Conservation (phyloP, 805 yeast genomes). For the Cyberlindnera meyerae region DNA sequence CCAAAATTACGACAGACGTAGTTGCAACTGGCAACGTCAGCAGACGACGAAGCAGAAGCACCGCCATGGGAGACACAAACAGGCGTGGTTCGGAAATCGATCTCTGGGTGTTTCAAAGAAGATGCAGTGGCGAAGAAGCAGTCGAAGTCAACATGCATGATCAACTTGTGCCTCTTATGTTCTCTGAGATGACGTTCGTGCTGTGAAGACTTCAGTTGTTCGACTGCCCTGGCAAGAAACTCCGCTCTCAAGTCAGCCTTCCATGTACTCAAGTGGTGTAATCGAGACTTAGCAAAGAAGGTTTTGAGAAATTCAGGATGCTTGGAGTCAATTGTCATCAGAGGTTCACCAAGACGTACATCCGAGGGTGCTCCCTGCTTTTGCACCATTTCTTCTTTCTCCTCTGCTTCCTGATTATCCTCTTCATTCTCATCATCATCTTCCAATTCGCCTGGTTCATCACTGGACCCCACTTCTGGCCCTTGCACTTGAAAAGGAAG, state of each 20-base stretch:
- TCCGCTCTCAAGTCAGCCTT: conserved; percentile 65
- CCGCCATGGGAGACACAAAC: conserved; percentile 57
- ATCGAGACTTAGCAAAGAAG: conserved; percentile 75
- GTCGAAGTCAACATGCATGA: conserved; percentile 88
- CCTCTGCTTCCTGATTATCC: not conserved
- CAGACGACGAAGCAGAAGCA: conserved; percentile 32
- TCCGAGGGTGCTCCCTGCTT: conserved; percentile 1
- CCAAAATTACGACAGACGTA: conserved; percentile 81
- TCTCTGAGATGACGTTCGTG: conserved; percentile 12
- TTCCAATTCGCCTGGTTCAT: conserved; percentile 6
- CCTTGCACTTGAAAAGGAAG: conserved; percentile 23
- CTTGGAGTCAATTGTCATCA: conserved; percentile 48
- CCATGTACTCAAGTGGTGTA: conserved; percentile 88
- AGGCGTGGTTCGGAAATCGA: conserved; percentile 45
- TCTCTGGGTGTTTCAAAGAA: conserved; percentile 47
- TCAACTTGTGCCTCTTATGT: conserved; percentile 25
- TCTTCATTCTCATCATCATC: conserved; percentile 7
- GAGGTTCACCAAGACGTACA: conserved; percentile 4
- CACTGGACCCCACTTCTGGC: conserved; percentile 2
- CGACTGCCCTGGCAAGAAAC: conserved; percentile 47
- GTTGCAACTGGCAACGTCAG: conserved; percentile 91
- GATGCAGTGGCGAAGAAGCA: conserved; percentile 91
- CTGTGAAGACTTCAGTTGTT: conserved; percentile 14
- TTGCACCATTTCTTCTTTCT: conserved; percentile 10
- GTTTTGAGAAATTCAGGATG: conserved; percentile 69